These are phyloP conservation scores for Aspergillus sp. DNA, from an alignment of 2,329 filamentous ascomycete genomes.

Conservation along the genomic window DNA sequence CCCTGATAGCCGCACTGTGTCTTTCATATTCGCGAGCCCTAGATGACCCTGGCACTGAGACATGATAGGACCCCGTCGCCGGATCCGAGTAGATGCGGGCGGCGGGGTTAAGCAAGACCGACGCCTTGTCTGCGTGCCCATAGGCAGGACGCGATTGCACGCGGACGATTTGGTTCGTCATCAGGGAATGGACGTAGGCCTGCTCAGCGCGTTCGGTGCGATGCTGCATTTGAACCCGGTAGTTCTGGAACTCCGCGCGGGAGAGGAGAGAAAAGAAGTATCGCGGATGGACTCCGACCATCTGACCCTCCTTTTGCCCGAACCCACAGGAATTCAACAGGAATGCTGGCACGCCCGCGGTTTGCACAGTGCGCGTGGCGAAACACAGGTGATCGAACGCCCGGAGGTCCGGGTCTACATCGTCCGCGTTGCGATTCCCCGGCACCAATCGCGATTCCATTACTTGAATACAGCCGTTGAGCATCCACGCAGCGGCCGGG, in stretches of 20 bases:
- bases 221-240: conserved; percentile 79
- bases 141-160: too few species aligned
- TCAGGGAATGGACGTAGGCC: conserved; percentile 95
- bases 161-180: conserved; percentile 96
- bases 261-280: conserved; percentile 95
- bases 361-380: conserved; percentile 89
- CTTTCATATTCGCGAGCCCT: too few species aligned
- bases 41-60: too few species aligned
- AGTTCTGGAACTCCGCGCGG: conserved; percentile 67
- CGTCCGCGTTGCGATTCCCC: conserved; percentile 96
- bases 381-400: conserved; percentile 97
- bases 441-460: conserved; percentile 90
- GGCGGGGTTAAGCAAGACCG: too few species aligned
- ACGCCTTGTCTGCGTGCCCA: too few species aligned
- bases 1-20: too few species aligned
- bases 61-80: too few species aligned
- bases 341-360: conserved; percentile 96
- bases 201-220: conserved; percentile 98
- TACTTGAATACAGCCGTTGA: conserved; percentile 95
- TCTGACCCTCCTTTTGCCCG: conserved; percentile 97
- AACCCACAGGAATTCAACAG: conserved; percentile 98
- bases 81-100: too few species aligned
- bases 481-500: conserved; percentile 98
- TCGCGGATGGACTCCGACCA: conserved; percentile 91
- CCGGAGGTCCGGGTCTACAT: conserved; percentile 92